phyloP scores from a whole-genome alignment of 2,329 filamentous ascomycete genomes.

The Aspergillus pseudonomiae region DNA sequence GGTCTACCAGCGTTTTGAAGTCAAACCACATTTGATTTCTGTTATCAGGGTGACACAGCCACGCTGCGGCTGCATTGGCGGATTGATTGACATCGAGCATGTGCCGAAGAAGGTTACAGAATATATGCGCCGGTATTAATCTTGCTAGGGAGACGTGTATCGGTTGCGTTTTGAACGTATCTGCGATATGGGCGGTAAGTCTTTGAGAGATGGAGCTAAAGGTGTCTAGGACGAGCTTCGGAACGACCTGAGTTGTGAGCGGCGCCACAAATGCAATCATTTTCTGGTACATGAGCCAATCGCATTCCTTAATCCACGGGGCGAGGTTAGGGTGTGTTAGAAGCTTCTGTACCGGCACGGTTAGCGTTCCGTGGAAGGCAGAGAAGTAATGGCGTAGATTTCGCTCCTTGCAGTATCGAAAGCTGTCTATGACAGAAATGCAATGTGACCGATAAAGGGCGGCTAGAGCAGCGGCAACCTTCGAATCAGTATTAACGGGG shows the following conservation, averaged over 20 bases:
- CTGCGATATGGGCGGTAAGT: slow-evolving; percentile 78
- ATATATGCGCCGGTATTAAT: slow-evolving; percentile 83
- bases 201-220: slow-evolving; percentile 83
- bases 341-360: slow-evolving; percentile 92
- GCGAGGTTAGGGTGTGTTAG: slow-evolving; percentile 80
- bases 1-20: slow-evolving; percentile 56
- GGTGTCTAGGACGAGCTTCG: slow-evolving; percentile 82
- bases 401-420: slow-evolving; percentile 95
- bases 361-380: slow-evolving; percentile 93
- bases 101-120: slow-evolving; percentile 82
- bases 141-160: slow-evolving; percentile 84
- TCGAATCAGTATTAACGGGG: slow-evolving; percentile 78
- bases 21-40: slow-evolving; percentile 95
- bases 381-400: slow-evolving; percentile 94
- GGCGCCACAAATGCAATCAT: slow-evolving; percentile 91
- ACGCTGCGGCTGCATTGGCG: slow-evolving; percentile 90
- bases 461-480: slow-evolving; percentile 81
- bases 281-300: slow-evolving; percentile 93
- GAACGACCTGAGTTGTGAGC: slow-evolving; percentile 89
- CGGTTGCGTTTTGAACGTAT: slow-evolving; percentile 83
- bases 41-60: slow-evolving; percentile 85
- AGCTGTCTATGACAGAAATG: slow-evolving; percentile 91
- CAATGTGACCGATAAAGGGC: slow-evolving; percentile 93
- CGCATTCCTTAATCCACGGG: slow-evolving; percentile 92
- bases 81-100: slow-evolving; percentile 90